Percentiles rank a stretch among this genome's conserved stretches.
phyloP scores from a whole-genome alignment of 805 yeast genomes.

The Yarrowia deformans region DNA sequence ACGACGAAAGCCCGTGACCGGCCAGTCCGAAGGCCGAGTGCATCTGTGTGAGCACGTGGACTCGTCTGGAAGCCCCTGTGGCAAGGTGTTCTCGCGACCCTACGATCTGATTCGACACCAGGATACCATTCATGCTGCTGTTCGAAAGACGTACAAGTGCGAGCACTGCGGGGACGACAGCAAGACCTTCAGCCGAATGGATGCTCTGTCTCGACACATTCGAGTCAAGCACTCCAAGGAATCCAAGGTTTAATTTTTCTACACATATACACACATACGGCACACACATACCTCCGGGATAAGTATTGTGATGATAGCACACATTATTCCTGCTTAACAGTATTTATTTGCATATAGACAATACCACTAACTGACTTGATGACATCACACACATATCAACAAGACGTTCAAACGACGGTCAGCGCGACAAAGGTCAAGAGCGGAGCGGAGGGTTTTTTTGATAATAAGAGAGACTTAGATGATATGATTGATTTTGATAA shows the following conservation, averaged over 20 bases:
- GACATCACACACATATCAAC: conserved; percentile 13
- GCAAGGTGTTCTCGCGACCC: conserved; percentile 87
- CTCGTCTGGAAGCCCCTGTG: conserved; percentile 57
- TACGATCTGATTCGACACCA: conserved; percentile 95
- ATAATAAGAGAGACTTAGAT: conserved; percentile 4
- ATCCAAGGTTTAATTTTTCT: conserved; percentile 18
- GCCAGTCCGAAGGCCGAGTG: conserved; percentile 12
- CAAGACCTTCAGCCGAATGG: conserved; percentile 91
- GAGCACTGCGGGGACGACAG: conserved; percentile 80
- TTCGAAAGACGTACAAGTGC: conserved; percentile 85
- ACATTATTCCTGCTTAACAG: conserved; percentile 36
- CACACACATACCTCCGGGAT: conserved; percentile 22
- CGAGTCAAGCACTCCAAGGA: conserved; percentile 74
- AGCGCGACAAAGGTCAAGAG: conserved; percentile 20
- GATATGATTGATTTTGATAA: neutral
- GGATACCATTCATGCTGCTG: conserved; percentile 92
- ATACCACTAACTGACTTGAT: conserved; percentile 38
- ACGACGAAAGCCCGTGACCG: conserved; percentile 28
- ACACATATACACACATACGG: too few relatives aligned
- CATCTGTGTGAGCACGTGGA: conserved; percentile 30
- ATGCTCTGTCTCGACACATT: conserved; percentile 92
- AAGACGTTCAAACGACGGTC: conserved; percentile 36
- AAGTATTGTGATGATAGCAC: conserved; percentile 33
- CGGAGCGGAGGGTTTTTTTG: conserved; percentile 35
- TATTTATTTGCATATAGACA: conserved; percentile 39